Percentiles rank a stretch among this genome's conserved stretches.
These are phyloP conservation scores for Diaporthe sp. DNA, from an alignment of 2,329 filamentous ascomycete species.

Conservation along the genomic window DNA sequence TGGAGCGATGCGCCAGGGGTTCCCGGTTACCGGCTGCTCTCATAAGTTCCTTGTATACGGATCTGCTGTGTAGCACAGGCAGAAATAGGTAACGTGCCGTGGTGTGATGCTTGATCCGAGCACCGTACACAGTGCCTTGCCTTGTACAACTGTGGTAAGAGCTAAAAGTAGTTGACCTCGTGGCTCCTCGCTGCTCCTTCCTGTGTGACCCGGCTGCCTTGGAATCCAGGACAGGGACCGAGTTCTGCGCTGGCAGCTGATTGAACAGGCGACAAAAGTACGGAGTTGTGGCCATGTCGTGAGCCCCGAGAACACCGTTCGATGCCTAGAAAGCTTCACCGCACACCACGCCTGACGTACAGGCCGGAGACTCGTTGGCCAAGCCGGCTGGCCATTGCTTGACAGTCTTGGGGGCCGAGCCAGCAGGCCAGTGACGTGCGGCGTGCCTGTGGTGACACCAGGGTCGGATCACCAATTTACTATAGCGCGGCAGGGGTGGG, in stretches of 20 bases:
- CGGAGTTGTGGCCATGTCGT: neutral
- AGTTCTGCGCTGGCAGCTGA: slow-evolving; percentile 20
- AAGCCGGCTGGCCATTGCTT: slow-evolving; percentile 19
- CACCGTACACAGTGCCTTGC: neutral
- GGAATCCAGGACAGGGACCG: neutral
- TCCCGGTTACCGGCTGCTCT: slow-evolving; percentile 17
- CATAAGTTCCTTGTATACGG: neutral
- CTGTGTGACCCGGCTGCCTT: neutral
- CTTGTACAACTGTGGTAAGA: neutral
- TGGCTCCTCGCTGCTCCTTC: slow-evolving; percentile 6
- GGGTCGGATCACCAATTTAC: neutral
- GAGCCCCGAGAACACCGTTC: slow-evolving; percentile 11
- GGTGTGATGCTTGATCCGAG: neutral
- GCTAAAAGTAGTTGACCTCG: neutral
- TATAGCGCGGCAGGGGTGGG: neutral
- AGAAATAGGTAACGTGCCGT: slow-evolving; percentile 5
- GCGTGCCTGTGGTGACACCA: neutral
- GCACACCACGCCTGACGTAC: neutral
- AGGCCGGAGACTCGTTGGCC: slow-evolving; percentile 1
- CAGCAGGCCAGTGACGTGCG: neutral
- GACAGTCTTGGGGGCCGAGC: slow-evolving; percentile 5
- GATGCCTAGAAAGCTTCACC: slow-evolving; percentile 27
- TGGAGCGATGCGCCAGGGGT: slow-evolving; percentile 14
- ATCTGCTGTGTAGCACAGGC: neutral
- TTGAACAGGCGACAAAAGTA: slow-evolving; percentile 18